Conservation (phyloP, 1,284 basidiomycete genomes). For the Schizophyllum amplum region DNA sequence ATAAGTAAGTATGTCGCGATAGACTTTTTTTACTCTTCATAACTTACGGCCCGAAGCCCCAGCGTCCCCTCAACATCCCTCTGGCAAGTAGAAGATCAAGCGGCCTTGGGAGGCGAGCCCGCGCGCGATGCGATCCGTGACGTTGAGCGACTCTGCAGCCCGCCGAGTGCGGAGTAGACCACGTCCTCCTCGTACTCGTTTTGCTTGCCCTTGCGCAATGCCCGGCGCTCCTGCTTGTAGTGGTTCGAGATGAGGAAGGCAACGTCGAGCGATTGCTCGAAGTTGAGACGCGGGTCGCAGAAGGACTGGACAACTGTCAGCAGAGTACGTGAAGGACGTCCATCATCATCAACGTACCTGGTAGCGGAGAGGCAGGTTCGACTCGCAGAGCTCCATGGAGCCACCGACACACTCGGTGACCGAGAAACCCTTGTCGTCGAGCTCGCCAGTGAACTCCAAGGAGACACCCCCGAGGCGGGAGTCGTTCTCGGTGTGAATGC, state of each 20-base stretch:
- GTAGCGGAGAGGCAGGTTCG: constrained; percentile 66
- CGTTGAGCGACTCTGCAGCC: constrained; percentile 2
- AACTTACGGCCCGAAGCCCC: background rate
- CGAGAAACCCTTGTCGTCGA: constrained; percentile 88
- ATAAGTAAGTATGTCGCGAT: background rate
- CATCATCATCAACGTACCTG: constrained; percentile 32
- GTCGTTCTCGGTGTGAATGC: constrained; percentile 65
- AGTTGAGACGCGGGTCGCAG: constrained; percentile 77
- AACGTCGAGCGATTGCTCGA: constrained; percentile 67
- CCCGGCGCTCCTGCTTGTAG: constrained; percentile 58
- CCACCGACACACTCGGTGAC: constrained; percentile 83
- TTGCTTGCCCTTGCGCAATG: constrained; percentile 25
- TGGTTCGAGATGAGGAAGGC: constrained; percentile 75
- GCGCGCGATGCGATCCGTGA: background rate
- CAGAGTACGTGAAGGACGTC: background rate
- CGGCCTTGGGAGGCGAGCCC: background rate
- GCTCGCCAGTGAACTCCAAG: constrained; percentile 93
- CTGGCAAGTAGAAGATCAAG: too few relatives aligned
- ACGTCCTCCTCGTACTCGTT: constrained; percentile 20
- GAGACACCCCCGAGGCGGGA: constrained; percentile 91
- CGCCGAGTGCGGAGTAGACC: constrained; percentile 28
- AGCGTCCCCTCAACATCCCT: background rate
- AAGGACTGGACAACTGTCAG: constrained; percentile 48
- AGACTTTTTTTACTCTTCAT: background rate
- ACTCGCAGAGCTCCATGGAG: constrained; percentile 73